Evolutionary conservation across 2,329 filamentous ascomycete species (phyloP).

Genomic region (Fusarium sublunatum): DNA sequence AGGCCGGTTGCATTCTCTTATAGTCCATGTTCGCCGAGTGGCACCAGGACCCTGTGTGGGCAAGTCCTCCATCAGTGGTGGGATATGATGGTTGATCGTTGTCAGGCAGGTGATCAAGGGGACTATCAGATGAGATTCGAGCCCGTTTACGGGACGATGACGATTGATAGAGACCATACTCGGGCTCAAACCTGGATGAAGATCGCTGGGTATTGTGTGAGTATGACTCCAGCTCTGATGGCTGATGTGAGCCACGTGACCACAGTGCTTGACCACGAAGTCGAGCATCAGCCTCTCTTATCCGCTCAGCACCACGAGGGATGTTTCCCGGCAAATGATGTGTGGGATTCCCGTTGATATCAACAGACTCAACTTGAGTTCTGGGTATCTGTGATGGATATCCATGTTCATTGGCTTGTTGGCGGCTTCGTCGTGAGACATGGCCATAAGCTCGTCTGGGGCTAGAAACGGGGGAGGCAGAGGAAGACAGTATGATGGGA

Average conservation of each 20-base stretch:
- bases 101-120: not conserved
- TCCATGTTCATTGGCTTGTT: not conserved
- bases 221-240: not conserved
- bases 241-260: constrained; percentile 14
- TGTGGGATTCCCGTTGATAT: not conserved
- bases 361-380: not conserved
- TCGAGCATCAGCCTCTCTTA: constrained; percentile 5
- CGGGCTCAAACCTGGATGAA: not conserved
- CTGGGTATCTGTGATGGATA: not conserved
- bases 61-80: constrained; percentile 8
- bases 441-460: constrained; percentile 4
- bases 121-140: constrained; percentile 12
- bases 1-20: not conserved
- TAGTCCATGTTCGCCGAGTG: not conserved
- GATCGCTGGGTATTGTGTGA: not conserved
- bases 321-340: not conserved
- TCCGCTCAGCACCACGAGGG: constrained; percentile 5
- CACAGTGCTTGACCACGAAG: not conserved
- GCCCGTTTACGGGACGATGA: constrained; percentile 16
- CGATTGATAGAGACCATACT: constrained; percentile 4
- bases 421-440: constrained; percentile 1
- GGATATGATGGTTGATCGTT: not conserved
- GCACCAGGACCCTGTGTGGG: constrained; percentile 41
- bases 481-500: constrained; percentile 3
- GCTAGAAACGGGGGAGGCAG: constrained; percentile 1